phyloP scores from a whole-genome alignment of 805 yeast species.

The Cyberlindnera xishuangbannaensis region DNA sequence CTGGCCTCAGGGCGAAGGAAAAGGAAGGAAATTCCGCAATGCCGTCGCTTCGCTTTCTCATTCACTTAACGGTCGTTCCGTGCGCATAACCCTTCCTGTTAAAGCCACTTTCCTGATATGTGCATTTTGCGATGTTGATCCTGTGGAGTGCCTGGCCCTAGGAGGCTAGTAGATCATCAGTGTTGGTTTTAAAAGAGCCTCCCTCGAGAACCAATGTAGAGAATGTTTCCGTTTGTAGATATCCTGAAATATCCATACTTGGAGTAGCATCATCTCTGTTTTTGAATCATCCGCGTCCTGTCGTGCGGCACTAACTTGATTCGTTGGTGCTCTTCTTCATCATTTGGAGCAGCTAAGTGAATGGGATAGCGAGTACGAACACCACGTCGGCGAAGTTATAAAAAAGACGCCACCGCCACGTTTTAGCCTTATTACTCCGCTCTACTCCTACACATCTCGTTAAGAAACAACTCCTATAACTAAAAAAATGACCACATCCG shows the following conservation, averaged over 20 bases:
- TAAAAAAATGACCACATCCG: conserved; percentile 4
- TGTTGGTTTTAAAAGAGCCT: neutral
- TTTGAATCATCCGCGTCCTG: no score
- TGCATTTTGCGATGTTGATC: neutral
- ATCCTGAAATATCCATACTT: no score
- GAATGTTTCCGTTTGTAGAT: no score
- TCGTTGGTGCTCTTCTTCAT: neutral
- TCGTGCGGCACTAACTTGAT: conserved; percentile 1
- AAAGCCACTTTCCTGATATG: neutral
- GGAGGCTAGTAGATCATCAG: conserved; percentile 1
- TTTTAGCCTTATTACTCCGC: neutral
- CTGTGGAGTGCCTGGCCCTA: neutral
- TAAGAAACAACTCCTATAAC: no score
- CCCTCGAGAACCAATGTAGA: neutral
- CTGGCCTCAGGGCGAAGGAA: no score
- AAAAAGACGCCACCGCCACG: conserved; percentile 4
- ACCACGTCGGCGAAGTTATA: no score
- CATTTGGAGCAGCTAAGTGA: conserved; percentile 22
- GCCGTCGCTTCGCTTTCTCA: conserved; percentile 17
- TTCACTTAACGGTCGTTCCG: conserved; percentile 18
- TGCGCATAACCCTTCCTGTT: conserved; percentile 2
- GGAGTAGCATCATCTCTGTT: no score
- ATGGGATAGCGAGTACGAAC: conserved; percentile 24
- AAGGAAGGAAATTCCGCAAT: neutral
- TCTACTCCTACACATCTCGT: no score